These are phyloP conservation scores for Cystobasidiaceae sp. DNA, from an alignment of 1,284 basidiomycete species.

Conservation along the genomic window DNA sequence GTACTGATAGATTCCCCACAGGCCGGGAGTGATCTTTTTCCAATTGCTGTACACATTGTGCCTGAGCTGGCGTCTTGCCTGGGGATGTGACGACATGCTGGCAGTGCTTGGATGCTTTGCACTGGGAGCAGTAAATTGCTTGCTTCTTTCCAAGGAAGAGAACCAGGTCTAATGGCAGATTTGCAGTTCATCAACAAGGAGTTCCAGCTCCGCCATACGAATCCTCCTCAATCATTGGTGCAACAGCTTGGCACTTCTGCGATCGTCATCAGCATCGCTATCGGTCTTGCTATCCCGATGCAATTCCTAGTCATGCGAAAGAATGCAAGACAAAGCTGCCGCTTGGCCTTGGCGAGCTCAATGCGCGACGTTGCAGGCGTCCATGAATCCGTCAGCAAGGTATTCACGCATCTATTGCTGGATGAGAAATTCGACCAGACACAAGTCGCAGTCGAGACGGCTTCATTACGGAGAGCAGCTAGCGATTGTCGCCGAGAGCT, in stretches of 20 bases:
- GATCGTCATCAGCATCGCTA: constrained; percentile 10
- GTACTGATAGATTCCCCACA: background rate
- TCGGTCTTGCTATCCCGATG: constrained; percentile 11
- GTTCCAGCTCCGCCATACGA: constrained; percentile 10
- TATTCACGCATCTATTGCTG: constrained; percentile 17
- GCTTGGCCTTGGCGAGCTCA: constrained; percentile 1
- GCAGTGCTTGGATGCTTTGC: constrained; percentile 18
- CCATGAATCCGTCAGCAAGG: background rate
- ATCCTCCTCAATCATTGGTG: constrained; percentile 1
- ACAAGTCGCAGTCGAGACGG: background rate
- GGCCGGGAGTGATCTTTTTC: constrained; percentile 19
- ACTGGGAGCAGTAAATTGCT: constrained; percentile 2
- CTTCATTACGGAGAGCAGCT: background rate
- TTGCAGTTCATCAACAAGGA: constrained; percentile 16
- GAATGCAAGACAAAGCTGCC: background rate
- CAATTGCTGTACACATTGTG: constrained; percentile 2
- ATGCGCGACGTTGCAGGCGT: constrained; percentile 22
- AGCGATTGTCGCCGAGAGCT: background rate
- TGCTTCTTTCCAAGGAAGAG: background rate
- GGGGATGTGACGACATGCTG: constrained; percentile 22
- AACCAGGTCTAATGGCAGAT: background rate
- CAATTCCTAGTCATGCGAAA: constrained; percentile 10
- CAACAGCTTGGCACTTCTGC: background rate
- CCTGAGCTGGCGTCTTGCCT: constrained; percentile 3
- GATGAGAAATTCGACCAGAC: background rate